Percentiles rank a stretch among this genome's conserved stretches.
These are phyloP conservation scores for Coemansia pectinata DNA, from an alignment of 192 early-diverging fungal genomes.

Conservation along the genomic window DNA sequence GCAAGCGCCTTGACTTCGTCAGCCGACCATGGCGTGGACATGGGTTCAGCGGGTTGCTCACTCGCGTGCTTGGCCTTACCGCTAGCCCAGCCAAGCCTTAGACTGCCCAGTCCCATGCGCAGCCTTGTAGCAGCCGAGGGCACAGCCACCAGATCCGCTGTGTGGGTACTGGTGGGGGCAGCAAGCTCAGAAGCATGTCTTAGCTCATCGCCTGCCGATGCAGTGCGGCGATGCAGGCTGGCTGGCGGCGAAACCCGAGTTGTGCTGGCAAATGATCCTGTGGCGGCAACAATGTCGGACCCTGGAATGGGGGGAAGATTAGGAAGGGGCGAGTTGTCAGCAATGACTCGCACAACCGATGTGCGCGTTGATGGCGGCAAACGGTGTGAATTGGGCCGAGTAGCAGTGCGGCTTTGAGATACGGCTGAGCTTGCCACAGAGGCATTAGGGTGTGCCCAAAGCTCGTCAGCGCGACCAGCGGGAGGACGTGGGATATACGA, in stretches of 20 bases:
- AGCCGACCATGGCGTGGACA: conserved; percentile 31
- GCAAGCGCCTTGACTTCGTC: conserved; percentile 31
- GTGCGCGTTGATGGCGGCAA: conserved; percentile 34
- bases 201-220: conserved; percentile 25
- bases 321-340: conserved; percentile 24
- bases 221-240: conserved; percentile 20
- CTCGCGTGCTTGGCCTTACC: conserved; percentile 15
- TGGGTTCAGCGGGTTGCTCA: background rate
- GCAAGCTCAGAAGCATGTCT: background rate
- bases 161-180: background rate
- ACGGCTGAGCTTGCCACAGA: conserved; percentile 20
- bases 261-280: conserved; percentile 9
- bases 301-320: conserved; percentile 37
- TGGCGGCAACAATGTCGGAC: conserved; percentile 11
- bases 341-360: conserved; percentile 29
- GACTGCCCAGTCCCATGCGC: conserved; percentile 21
- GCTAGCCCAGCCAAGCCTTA: conserved; percentile 24
- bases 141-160: background rate
- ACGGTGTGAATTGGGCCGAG: background rate
- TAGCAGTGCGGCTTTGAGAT: background rate
- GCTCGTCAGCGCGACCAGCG: conserved; percentile 40
- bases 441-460: conserved; percentile 16
- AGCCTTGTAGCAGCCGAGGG: conserved; percentile 11
- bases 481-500: conserved; percentile 37
- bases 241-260: background rate